Conservation (phyloP, 2,329 filamentous ascomycete genomes). For the Venturia effusa region DNA sequence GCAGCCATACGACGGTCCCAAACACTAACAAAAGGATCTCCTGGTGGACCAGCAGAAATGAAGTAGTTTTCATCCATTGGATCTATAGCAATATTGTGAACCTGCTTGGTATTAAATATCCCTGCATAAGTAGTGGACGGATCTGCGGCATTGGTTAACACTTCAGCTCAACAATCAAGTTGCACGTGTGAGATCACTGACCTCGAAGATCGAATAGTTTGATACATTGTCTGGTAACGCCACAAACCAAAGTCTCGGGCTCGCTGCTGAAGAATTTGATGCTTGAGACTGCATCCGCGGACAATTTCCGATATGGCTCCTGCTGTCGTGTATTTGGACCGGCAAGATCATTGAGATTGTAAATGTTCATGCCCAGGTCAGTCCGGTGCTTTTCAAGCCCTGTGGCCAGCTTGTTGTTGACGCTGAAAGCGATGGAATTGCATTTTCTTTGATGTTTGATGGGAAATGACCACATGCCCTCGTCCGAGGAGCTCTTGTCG, state of each 20-base stretch:
- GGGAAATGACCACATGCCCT: constrained; percentile 50
- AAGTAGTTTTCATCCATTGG: constrained; percentile 76
- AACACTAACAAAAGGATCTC: constrained; percentile 62
- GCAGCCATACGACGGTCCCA: constrained; percentile 55
- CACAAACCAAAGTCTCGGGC: constrained; percentile 63
- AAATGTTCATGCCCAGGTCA: constrained; percentile 73
- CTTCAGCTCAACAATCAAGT: constrained; percentile 18
- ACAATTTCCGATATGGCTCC: constrained; percentile 46
- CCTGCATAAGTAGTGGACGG: constrained; percentile 34
- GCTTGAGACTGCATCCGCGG: constrained; percentile 63
- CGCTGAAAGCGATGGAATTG: constrained; percentile 72
- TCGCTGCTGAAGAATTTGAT: constrained; percentile 72
- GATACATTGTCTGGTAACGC: constrained; percentile 64
- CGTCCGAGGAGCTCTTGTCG: constrained; percentile 29
- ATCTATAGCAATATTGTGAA: constrained; percentile 64
- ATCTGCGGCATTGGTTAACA: constrained; percentile 20
- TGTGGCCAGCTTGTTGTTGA: constrained; percentile 59
- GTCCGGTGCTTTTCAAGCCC: constrained; percentile 72
- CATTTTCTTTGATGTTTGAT: constrained; percentile 68
- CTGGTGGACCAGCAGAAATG: constrained; percentile 61
- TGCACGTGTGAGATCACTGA: constrained; percentile 31
- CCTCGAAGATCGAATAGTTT: constrained; percentile 70
- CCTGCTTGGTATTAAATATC: constrained; percentile 45
- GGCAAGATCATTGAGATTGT: constrained; percentile 58
- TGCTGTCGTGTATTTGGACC: constrained; percentile 35